Conservation (phyloP, 2,329 filamentous ascomycete genomes). For the Diaporthe eres region DNA sequence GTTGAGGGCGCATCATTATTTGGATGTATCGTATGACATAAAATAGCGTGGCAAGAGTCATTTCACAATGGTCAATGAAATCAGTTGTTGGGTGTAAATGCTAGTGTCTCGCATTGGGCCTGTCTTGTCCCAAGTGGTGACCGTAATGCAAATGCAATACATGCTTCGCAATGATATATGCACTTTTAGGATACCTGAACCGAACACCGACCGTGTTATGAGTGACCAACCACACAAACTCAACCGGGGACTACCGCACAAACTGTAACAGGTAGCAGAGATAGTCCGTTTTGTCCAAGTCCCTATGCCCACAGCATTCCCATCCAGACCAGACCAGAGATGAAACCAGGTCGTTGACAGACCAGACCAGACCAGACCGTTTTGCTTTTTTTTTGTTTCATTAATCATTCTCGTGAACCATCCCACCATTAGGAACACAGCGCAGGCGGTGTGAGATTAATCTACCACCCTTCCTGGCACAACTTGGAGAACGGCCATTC, state of each 20-base stretch:
- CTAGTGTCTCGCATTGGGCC: not conserved
- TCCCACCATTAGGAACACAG: constrained; percentile 25
- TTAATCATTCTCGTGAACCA: constrained; percentile 32
- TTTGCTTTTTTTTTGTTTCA: constrained; percentile 18
- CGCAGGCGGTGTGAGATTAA: not conserved
- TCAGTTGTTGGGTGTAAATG: constrained; percentile 7
- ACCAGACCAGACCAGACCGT: constrained; percentile 31
- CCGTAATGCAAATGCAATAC: constrained; percentile 27
- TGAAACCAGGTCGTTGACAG: constrained; percentile 17
- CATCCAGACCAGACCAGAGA: constrained; percentile 25
- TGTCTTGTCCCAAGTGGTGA: constrained; percentile 19
- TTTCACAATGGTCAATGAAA: not conserved
- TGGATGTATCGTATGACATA: not conserved
- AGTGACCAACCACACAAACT: constrained; percentile 11
- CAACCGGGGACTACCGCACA: constrained; percentile 8
- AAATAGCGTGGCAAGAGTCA: not conserved
- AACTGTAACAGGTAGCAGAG: not conserved
- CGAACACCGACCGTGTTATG: constrained; percentile 22
- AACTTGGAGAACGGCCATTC: constrained; percentile 39
- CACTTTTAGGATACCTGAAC: constrained; percentile 32
- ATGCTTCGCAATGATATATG: constrained; percentile 33
- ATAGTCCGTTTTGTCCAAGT: constrained; percentile 13
- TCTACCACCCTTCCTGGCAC: constrained; percentile 40
- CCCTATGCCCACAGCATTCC: constrained; percentile 27
- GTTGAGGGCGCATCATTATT: not conserved